These are phyloP conservation scores for Backusella parvicylindrica DNA, from an alignment of 192 early-diverging fungal genomes.

Conservation along the genomic window DNA sequence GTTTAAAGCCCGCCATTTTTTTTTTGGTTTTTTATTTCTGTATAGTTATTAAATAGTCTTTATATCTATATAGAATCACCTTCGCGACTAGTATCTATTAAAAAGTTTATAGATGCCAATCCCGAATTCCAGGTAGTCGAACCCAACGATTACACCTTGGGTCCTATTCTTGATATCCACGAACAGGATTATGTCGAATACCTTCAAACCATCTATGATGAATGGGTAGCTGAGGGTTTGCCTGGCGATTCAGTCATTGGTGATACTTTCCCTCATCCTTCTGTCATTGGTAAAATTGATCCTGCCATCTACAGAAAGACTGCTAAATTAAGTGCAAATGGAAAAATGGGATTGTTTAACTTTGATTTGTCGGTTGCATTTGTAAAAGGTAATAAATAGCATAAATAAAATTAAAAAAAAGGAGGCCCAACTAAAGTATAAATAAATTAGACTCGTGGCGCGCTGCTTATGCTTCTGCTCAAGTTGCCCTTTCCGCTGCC, in stretches of 20 bases:
- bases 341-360: background rate
- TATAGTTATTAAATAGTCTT: background rate
- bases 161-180: slow-evolving; percentile 55
- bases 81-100: slow-evolving; percentile 13
- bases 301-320: background rate
- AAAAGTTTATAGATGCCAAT: slow-evolving; percentile 5
- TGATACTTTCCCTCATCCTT: background rate
- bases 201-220: slow-evolving; percentile 53
- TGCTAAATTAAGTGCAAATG: background rate
- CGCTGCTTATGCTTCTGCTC: slow-evolving; percentile 59
- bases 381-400: background rate
- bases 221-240: slow-evolving; percentile 36
- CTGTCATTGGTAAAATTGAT: background rate
- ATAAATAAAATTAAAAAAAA: background rate
- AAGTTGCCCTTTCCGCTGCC: slow-evolving; percentile 58
- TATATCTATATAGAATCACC: slow-evolving; percentile 15
- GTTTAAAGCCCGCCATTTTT: background rate
- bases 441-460: slow-evolving; percentile 55
- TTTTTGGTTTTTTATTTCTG: too few species aligned
- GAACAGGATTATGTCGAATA: slow-evolving; percentile 57
- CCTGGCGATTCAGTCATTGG: background rate
- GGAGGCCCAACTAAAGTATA: background rate
- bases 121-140: slow-evolving; percentile 3
- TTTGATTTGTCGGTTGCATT: slow-evolving; percentile 9
- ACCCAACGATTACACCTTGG: slow-evolving; percentile 48